Percentiles rank a stretch among this genome's conserved stretches.
Evolutionary conservation across 352 stramenopile genomes (phyloP).

Genomic region (Pythium volutum): DNA sequence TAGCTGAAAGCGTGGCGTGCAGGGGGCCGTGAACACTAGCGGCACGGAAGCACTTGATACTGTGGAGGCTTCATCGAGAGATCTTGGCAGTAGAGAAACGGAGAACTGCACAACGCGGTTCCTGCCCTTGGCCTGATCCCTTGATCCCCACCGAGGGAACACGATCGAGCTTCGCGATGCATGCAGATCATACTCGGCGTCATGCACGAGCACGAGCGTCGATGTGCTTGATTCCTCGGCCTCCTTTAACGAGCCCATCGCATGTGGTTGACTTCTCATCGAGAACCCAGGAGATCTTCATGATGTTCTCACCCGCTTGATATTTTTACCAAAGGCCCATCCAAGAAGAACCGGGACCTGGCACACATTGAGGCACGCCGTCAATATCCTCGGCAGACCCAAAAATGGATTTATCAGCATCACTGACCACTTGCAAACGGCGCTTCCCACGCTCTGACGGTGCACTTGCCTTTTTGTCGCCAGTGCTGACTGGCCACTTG

Average conservation of each 20-base stretch:
- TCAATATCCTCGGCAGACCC: neutral
- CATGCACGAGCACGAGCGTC: conserved; percentile 33
- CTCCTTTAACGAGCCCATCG: conserved; percentile 3
- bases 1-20: conserved; percentile 43
- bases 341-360: neutral
- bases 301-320: neutral
- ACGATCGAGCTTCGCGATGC: conserved; percentile 14
- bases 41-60: conserved; percentile 20
- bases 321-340: neutral
- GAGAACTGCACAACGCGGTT: neutral
- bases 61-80: neutral
- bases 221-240: conserved; percentile 1
- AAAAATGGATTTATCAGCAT: neutral
- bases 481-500: conserved; percentile 2
- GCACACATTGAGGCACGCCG: neutral
- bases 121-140: conserved; percentile 13
- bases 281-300: neutral
- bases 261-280: neutral
- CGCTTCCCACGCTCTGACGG: neutral
- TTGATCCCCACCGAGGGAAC: conserved; percentile 25
- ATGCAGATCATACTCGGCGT: conserved; percentile 33
- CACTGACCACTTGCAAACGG: neutral
- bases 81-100: neutral
- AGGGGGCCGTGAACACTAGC: conserved; percentile 47
- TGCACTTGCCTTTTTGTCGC: too few relatives aligned